Evolutionary conservation across 495 filamentous ascomycete genomes (phyloP).

Genomic region (Trichoderma orchidacearum): DNA sequence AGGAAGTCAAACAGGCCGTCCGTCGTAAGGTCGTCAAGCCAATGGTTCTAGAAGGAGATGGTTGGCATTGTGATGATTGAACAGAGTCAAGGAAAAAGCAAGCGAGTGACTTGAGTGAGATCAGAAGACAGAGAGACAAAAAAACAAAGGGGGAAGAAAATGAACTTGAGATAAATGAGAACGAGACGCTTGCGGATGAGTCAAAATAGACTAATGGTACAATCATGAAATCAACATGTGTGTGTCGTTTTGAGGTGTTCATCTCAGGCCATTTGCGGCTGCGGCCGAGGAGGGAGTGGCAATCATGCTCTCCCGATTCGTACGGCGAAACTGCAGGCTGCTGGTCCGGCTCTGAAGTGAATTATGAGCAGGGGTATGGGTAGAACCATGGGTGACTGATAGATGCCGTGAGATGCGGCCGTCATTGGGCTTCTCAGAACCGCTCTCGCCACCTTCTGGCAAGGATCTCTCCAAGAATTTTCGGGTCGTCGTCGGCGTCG

Average conservation of each 20-base stretch:
- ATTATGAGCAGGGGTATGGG: not conserved
- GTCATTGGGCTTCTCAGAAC: constrained; percentile 23
- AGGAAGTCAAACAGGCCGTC: not conserved
- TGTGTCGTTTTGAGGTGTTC: constrained; percentile 3
- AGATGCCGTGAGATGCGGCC: constrained; percentile 26
- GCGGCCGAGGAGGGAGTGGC: constrained; percentile 9
- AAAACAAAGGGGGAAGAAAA: not conserved
- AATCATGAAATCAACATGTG: constrained; percentile 1
- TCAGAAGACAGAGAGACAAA: not conserved
- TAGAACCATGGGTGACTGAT: constrained; percentile 17
- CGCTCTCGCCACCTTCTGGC: constrained; percentile 14
- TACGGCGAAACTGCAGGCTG: constrained; percentile 22
- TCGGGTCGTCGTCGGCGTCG: constrained; percentile 18
- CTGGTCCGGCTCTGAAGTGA: constrained; percentile 17
- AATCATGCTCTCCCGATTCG: constrained; percentile 21
- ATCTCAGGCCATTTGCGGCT: constrained; percentile 11
- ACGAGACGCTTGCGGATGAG: not conserved
- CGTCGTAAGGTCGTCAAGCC: not conserved
- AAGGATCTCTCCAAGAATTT: constrained; percentile 26
- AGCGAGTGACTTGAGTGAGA: not conserved
- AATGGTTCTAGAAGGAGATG: not conserved
- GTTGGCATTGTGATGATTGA: not conserved
- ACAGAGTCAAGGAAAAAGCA: not conserved
- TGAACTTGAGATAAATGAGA: not conserved
- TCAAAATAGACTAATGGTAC: constrained; percentile 3